Percentiles rank a stretch among this genome's conserved stretches.
Evolutionary conservation across 192 early-diverging fungal genomes (phyloP).

Genomic region (Piromyces sp.): DNA sequence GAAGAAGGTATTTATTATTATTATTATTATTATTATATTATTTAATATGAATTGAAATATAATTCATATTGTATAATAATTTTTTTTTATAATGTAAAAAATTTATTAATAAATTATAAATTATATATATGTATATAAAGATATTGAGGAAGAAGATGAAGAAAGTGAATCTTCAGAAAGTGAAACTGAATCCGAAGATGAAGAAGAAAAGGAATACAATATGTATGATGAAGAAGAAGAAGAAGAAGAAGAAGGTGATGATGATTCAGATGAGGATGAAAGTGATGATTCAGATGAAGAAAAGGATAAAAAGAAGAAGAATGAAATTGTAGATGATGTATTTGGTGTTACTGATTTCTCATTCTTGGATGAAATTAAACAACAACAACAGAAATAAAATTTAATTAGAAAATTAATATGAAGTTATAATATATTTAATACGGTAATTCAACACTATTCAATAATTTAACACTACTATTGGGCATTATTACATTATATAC

Average conservation of each 20-base stretch:
- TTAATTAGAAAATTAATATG: no score
- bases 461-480: no score
- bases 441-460: no score
- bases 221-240: neutral
- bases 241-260: neutral
- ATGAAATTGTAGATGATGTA: neutral
- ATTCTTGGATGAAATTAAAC: neutral
- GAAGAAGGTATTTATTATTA: neutral
- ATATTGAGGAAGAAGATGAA: neutral
- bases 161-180: neutral
- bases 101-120: no score
- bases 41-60: no score
- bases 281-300: neutral
- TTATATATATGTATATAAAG: no score
- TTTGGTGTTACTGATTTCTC: neutral
- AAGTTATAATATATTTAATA: no score
- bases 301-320: neutral
- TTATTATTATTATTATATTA: neutral
- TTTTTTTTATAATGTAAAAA: no score
- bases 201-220: neutral
- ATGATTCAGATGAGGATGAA: neutral
- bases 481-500: no score
- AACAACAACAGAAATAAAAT: neutral
- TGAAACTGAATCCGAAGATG: neutral
- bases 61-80: no score